Base-by-base conservation (phyloP, 2,329 filamentous ascomycete species). In the Purpureocillium lavendulum region DNA sequence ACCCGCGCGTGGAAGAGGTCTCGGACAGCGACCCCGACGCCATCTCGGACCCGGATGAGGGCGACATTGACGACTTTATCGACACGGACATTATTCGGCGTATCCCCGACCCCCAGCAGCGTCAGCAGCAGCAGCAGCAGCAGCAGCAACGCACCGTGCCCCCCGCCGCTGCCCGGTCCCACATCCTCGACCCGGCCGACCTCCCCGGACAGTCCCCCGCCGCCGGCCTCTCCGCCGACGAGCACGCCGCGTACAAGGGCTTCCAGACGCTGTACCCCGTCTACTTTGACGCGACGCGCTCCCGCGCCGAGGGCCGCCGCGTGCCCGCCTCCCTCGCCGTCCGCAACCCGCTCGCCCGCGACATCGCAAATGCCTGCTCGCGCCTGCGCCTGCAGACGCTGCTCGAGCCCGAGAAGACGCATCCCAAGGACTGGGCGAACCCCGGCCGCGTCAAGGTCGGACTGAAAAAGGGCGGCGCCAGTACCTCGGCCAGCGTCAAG, bases 401-500 rank as follows among this genome's bases (percentile, higher is more conserved):
- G 7, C 84, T 96, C 59, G 92, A 98, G 66, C 87, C 89, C 1
- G 84, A 84, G 57, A 95, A 95, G 70, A 75, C 80, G 44, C 92
- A 98, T 63, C 92, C 92, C 7, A 90, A 92, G 66, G 92, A 98
- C 69, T 98, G 92, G 92, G 82, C 84, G 41, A 98, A 98, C 67
- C 92, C 92, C 11, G 92, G 92, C 4, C 75, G 92, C 43, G 86
- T 97, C 46, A 80, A 86, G 51, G 79, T 97, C 36, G 67, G 82
- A 55, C 67, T 96, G n/a, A 83, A 78, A 59, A 66, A 60, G 48
- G 52, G 44, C 43, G 49, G 47, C 35, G 40, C 51, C 31, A 38
- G 40, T 31, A 40, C 47, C 11, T 39, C 43, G 10, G 71, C 80
- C 15, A 56, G 74, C 55, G 59, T 95, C 40, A 82, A 79, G 60